Evolutionary conservation across 2,329 filamentous ascomycete genomes (phyloP).

Genomic region (Helminthosporium solani): DNA sequence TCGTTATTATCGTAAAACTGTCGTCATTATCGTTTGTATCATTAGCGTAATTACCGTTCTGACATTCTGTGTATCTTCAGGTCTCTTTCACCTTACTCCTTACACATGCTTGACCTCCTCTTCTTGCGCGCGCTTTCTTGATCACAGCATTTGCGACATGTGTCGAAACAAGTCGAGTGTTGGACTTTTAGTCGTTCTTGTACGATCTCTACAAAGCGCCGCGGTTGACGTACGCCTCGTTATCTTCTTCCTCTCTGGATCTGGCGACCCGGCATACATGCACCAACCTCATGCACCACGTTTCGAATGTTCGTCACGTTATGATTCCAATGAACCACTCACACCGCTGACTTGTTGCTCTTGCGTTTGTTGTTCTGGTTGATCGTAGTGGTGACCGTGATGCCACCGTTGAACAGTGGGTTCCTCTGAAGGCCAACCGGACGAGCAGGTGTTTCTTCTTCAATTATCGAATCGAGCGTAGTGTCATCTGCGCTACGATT

Average conservation of each 20-base stretch:
- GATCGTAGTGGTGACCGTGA: conserved; percentile 12
- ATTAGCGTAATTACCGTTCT: too few species aligned
- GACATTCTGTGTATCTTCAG: too few species aligned
- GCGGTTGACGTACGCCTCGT: not conserved
- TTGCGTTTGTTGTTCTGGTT: conserved; percentile 1
- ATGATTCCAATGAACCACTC: too few species aligned
- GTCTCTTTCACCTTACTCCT: too few species aligned
- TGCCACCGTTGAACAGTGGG: conserved; percentile 1
- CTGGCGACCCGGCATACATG: not conserved
- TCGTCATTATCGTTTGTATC: too few species aligned
- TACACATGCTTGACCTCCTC: too few species aligned
- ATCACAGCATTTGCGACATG: too few species aligned
- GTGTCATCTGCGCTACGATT: not conserved
- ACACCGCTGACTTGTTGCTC: not conserved
- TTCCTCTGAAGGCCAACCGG: conserved; percentile 15
- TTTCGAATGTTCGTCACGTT: not conserved
- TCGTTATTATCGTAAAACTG: too few species aligned
- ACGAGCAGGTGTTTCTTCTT: conserved; percentile 11
- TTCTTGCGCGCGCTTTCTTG: too few species aligned
- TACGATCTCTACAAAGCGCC: not conserved
- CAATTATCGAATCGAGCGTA: conserved; percentile 1
- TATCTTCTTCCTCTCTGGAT: not conserved
- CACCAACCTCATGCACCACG: not conserved
- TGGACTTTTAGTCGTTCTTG: too few species aligned
- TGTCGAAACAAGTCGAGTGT: too few species aligned